Conservation (phyloP, 345 rosid species). For the Turritis glabra region DNA sequence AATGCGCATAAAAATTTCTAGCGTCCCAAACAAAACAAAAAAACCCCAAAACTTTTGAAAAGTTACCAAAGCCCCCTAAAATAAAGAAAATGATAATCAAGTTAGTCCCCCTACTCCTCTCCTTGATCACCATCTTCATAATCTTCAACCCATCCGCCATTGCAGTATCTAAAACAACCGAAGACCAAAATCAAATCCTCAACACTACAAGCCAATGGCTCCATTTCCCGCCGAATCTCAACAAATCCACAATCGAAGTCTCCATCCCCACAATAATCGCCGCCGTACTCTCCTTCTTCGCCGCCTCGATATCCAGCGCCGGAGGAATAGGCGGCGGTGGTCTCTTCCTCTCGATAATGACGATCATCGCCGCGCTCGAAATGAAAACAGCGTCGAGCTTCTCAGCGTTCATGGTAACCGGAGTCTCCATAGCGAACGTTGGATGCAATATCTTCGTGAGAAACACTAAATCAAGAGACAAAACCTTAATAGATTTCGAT, state of each 20-base stretch:
- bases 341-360: slow-evolving; percentile 61
- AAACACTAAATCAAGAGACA: slow-evolving; percentile 44
- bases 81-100: slow-evolving; percentile 9
- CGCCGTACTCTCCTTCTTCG: slow-evolving; percentile 56
- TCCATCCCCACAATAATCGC: slow-evolving; percentile 40
- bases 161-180: slow-evolving; percentile 12
- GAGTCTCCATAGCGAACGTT: slow-evolving; percentile 71
- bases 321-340: slow-evolving; percentile 91
- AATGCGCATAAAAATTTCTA: too few species aligned
- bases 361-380: slow-evolving; percentile 58
- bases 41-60: neutral
- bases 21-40: neutral
- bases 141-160: slow-evolving; percentile 34
- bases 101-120: slow-evolving; percentile 20
- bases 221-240: slow-evolving; percentile 6
- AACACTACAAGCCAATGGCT: slow-evolving; percentile 43
- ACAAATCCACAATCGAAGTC: slow-evolving; percentile 29
- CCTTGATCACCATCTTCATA: slow-evolving; percentile 32
- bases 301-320: slow-evolving; percentile 73
- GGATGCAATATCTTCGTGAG: slow-evolving; percentile 44
- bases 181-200: slow-evolving; percentile 12
- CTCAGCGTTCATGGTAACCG: slow-evolving; percentile 87
- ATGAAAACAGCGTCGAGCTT: slow-evolving; percentile 66
- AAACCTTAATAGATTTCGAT: slow-evolving; percentile 55
- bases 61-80: neutral